Percentiles rank a stretch among this genome's conserved stretches.
Evolutionary conservation across 192 early-diverging fungal species (phyloP).

Genomic region (Dissophora globulifera): DNA sequence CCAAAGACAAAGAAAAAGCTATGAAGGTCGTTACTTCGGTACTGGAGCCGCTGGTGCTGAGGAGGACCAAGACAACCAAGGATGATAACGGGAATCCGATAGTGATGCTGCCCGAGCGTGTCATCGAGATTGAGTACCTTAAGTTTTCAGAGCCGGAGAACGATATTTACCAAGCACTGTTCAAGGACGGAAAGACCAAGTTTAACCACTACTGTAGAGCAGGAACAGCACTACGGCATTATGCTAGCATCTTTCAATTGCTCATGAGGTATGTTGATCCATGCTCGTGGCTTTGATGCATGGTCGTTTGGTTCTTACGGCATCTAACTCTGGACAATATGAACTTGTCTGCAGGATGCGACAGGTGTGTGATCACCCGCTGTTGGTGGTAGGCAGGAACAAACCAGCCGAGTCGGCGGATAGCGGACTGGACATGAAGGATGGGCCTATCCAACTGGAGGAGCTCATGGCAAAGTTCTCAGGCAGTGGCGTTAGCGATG

Average conservation of each 20-base stretch:
- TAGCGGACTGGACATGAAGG: conserved; percentile 22
- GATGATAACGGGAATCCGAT: conserved; percentile 82
- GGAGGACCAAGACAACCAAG: conserved; percentile 87
- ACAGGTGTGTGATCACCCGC: conserved; percentile 77
- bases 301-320: too few species aligned
- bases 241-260: conserved; percentile 75
- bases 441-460: conserved; percentile 53
- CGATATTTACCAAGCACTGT: conserved; percentile 75
- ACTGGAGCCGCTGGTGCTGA: conserved; percentile 79
- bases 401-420: conserved; percentile 18
- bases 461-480: conserved; percentile 56
- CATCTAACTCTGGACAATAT: too few species aligned
- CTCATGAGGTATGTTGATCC: conserved; percentile 53
- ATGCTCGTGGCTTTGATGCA: too few species aligned
- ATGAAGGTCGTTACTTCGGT: conserved; percentile 68
- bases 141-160: conserved; percentile 71
- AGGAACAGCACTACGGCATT: conserved; percentile 74
- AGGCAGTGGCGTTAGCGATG: too few species aligned
- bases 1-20: conserved; percentile 59
- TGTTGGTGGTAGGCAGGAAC: conserved; percentile 51
- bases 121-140: conserved; percentile 69
- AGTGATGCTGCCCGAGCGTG: conserved; percentile 76
- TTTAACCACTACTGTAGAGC: conserved; percentile 66
- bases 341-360: conserved; percentile 64
- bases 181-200: conserved; percentile 72